These are phyloP conservation scores for Clarkia xantiana DNA, from an alignment of 345 rosid species.

Conservation along the genomic window DNA sequence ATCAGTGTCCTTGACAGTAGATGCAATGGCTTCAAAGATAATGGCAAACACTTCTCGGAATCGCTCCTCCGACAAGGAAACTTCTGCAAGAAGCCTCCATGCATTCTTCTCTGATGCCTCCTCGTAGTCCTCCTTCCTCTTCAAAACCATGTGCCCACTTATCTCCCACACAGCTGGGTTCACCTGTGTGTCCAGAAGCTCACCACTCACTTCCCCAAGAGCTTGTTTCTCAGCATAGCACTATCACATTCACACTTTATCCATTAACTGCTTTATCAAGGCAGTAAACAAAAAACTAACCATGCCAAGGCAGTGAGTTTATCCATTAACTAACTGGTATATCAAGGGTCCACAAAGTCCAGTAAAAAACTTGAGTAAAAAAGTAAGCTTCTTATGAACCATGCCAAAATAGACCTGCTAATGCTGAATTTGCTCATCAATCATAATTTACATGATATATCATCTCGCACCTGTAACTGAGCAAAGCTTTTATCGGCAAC, in stretches of 20 bases:
- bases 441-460: too few species aligned
- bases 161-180: conserved; percentile 99
- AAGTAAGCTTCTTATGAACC: too few species aligned
- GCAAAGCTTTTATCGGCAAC: too few species aligned
- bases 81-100: conserved; percentile 79
- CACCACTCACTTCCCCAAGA: conserved; percentile 62
- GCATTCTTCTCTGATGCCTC: conserved; percentile 88
- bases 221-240: conserved; percentile 98
- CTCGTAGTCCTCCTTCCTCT: conserved; percentile 81
- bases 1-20: conserved; percentile 10
- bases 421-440: too few species aligned
- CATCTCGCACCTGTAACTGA: too few species aligned
- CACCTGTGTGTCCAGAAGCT: conserved; percentile 85
- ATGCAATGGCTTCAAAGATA: conserved; percentile 46
- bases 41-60: conserved; percentile 56
- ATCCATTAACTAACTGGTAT: too few species aligned
- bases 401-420: too few species aligned
- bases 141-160: conserved; percentile 91
- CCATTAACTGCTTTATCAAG: too few species aligned
- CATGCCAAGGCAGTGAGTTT: too few species aligned
- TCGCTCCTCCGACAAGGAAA: conserved; percentile 77
- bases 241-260: conserved; percentile 16
- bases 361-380: too few species aligned
- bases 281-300: too few species aligned
- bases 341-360: too few species aligned